Percentiles rank a stretch among this genome's conserved stretches.
These are phyloP conservation scores for Leishmania tropica DNA, from an alignment of 208 protist species.

Conservation along the genomic window DNA sequence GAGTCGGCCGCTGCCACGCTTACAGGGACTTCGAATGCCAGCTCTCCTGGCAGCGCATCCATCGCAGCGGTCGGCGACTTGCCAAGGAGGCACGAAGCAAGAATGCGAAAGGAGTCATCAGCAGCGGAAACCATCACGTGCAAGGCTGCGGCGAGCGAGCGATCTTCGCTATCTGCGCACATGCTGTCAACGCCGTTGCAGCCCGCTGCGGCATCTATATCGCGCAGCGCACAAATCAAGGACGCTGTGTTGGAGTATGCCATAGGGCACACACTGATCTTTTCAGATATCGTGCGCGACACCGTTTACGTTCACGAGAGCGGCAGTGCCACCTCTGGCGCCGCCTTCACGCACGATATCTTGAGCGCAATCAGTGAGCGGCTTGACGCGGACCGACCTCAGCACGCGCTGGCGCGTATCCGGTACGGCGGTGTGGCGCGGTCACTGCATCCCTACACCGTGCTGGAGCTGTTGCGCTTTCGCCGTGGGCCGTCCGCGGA, in stretches of 20 bases:
- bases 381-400: conserved; percentile 5
- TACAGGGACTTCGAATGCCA: not conserved
- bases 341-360: conserved; percentile 14
- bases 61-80: not conserved
- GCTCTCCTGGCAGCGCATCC: not conserved
- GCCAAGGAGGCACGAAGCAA: not conserved
- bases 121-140: not conserved
- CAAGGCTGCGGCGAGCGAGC: not conserved
- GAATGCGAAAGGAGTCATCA: not conserved
- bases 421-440: conserved; percentile 64
- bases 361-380: conserved; percentile 16
- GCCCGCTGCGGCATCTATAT: not conserved
- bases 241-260: conserved; percentile 24
- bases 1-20: not conserved
- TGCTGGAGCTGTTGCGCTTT: conserved; percentile 37
- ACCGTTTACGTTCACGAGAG: conserved; percentile 28
- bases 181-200: not conserved
- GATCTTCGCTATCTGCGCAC: not conserved
- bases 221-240: conserved; percentile 1
- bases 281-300: conserved; percentile 30
- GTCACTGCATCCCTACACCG: conserved; percentile 72
- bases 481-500: not conserved
- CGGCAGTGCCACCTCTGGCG: not conserved
- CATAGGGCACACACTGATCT: not conserved
- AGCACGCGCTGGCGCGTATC: conserved; percentile 32